phyloP scores from a whole-genome alignment of 225 moss, liverwort and hornwort genomes.

The Neckera pumila region DNA sequence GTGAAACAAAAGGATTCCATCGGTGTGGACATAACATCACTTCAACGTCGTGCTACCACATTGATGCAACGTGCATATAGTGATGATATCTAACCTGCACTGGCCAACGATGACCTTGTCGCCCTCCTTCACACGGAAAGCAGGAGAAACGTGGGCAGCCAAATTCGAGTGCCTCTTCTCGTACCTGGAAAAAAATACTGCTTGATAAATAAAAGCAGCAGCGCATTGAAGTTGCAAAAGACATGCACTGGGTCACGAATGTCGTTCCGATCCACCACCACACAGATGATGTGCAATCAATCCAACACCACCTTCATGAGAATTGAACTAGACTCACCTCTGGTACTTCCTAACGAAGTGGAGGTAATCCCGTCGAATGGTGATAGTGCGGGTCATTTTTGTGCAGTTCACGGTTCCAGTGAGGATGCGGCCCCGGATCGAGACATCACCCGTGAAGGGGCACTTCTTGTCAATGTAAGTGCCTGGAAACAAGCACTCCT shows the following conservation, averaged over 20 bases:
- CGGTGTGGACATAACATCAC: not conserved
- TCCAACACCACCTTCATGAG: not conserved
- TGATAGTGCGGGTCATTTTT: not conserved
- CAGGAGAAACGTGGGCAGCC: conserved; percentile 40
- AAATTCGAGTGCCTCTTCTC: conserved; percentile 43
- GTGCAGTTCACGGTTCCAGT: conserved; percentile 2
- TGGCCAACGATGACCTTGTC: conserved; percentile 37
- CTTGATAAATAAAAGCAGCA: not conserved
- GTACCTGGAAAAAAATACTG: not conserved
- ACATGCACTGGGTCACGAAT: not conserved
- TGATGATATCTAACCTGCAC: conserved; percentile 13
- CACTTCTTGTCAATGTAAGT: conserved; percentile 15
- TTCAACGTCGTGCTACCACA: no score
- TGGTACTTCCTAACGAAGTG: conserved; percentile 59
- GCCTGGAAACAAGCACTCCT: not conserved
- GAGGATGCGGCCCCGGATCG: not conserved
- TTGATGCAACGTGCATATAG: not conserved
- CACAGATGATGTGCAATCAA: not conserved
- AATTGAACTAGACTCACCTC: conserved; percentile 2
- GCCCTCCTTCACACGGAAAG: conserved; percentile 41
- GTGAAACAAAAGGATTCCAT: not conserved
- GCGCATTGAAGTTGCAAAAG: not conserved
- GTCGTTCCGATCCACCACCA: not conserved
- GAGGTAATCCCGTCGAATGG: conserved; percentile 39
- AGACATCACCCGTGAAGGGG: not conserved